Evolutionary conservation across 225 moss, liverwort and hornwort species (phyloP).

Genomic region (Anthoceros angustus): DNA sequence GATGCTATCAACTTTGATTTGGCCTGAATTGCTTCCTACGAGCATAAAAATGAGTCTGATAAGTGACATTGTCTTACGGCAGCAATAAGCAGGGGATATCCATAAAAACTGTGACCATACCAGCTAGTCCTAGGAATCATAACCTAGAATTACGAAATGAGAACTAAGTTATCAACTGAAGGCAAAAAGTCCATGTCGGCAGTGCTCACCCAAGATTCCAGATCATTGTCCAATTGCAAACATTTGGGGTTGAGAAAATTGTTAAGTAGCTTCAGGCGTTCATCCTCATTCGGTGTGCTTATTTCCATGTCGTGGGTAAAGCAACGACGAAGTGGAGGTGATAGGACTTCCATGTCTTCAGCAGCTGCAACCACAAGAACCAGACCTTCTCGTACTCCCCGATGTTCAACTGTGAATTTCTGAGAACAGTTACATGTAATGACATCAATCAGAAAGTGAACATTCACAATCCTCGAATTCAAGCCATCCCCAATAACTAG

Average conservation of each 20-base stretch:
- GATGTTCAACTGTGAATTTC: conserved; percentile 48
- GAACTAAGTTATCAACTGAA: too few relatives aligned
- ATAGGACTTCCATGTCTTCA: conserved; percentile 59
- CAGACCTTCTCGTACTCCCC: conserved; percentile 38
- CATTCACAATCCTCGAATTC: not conserved
- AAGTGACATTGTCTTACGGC: not conserved
- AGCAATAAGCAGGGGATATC: too few relatives aligned
- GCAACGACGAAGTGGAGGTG: conserved; percentile 67
- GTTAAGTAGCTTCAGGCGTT: conserved; percentile 47
- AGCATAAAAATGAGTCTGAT: conserved; percentile 1
- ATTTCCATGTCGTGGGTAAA: conserved; percentile 78
- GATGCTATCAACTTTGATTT: conserved; percentile 52
- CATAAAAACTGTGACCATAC: too few relatives aligned
- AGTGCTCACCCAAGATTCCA: not conserved
- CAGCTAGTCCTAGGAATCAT: too few relatives aligned
- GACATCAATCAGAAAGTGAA: not conserved
- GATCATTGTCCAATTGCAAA: not conserved
- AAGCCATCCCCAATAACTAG: not conserved
- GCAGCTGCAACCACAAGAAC: conserved; percentile 62
- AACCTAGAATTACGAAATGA: too few relatives aligned
- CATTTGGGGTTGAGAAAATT: not conserved
- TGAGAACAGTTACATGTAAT: not conserved
- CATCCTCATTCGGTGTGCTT: conserved; percentile 64
- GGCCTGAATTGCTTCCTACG: conserved; percentile 47
- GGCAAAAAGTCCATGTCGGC: too few relatives aligned